These are phyloP conservation scores for Zygosaccharomyces sapae DNA, from an alignment of 1,139 yeast species.

Conservation along the genomic window DNA sequence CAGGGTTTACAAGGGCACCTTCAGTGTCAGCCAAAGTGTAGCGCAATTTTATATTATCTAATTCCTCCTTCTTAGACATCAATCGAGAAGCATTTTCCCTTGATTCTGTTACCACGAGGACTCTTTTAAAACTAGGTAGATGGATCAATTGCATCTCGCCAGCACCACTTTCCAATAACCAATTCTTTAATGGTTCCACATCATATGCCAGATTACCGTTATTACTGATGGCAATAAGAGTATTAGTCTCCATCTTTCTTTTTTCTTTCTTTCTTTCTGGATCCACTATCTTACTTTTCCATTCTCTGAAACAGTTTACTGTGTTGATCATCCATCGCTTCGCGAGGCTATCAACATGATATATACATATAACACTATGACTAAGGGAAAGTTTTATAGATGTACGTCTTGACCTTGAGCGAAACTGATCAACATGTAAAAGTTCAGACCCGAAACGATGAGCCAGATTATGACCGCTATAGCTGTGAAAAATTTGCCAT, in stretches of 20 bases:
- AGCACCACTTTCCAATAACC: slow-evolving; percentile 11
- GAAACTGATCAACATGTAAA: slow-evolving; percentile 69
- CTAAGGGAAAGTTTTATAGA: slow-evolving; percentile 30
- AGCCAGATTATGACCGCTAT: slow-evolving; percentile 69
- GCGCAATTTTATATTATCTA: neutral
- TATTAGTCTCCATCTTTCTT: slow-evolving; percentile 10
- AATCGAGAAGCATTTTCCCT: neutral
- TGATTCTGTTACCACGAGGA: slow-evolving; percentile 7
- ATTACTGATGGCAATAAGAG: slow-evolving; percentile 11
- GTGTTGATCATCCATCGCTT: neutral
- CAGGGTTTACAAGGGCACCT: slow-evolving; percentile 18
- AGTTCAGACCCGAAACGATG: slow-evolving; percentile 67
- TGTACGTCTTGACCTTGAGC: slow-evolving; percentile 68
- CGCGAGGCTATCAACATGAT: neutral
- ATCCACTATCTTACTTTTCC: neutral
- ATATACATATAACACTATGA: neutral
- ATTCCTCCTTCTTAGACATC: neutral
- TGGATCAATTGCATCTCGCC: slow-evolving; percentile 12
- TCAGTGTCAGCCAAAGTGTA: slow-evolving; percentile 26
- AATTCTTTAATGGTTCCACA: slow-evolving; percentile 7
- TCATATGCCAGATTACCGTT: slow-evolving; percentile 7
- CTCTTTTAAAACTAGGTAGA: slow-evolving; percentile 10
- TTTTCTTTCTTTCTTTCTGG: too few species aligned
- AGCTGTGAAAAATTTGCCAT: slow-evolving; percentile 53
- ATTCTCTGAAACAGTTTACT: neutral